These are phyloP conservation scores for Apiospora saccharicola DNA, from an alignment of 2,329 filamentous ascomycete genomes.

Conservation along the genomic window DNA sequence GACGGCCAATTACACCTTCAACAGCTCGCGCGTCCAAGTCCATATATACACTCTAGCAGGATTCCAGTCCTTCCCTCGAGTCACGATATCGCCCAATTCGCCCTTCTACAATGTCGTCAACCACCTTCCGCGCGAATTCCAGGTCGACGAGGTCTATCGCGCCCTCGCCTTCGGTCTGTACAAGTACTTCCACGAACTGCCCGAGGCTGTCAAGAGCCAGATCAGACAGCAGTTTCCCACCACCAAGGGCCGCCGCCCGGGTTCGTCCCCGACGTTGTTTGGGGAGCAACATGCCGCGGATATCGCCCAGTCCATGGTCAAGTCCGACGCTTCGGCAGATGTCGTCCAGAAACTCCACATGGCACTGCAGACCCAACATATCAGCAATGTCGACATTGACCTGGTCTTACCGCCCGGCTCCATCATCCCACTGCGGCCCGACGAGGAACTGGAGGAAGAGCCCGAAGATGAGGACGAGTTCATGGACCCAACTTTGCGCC, in stretches of 20 bases:
- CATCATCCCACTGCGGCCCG: slow-evolving; percentile 69
- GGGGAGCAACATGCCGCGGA: slow-evolving; percentile 93
- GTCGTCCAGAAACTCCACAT: slow-evolving; percentile 76
- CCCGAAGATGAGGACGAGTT: slow-evolving; percentile 71
- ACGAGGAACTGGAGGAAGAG: slow-evolving; percentile 63
- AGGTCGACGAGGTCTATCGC: slow-evolving; percentile 92
- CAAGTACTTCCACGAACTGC: slow-evolving; percentile 93
- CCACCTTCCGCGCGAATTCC: slow-evolving; percentile 89
- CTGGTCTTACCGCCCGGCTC: slow-evolving; percentile 82
- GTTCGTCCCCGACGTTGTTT: slow-evolving; percentile 76
- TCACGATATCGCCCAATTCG: slow-evolving; percentile 93
- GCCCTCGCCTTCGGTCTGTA: slow-evolving; percentile 90
- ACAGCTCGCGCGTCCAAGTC: slow-evolving; percentile 92
- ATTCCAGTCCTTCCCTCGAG: slow-evolving; percentile 86
- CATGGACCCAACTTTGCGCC: slow-evolving; percentile 67
- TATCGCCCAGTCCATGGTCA: slow-evolving; percentile 83
- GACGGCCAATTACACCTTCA: slow-evolving; percentile 84
- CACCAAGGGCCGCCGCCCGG: slow-evolving; percentile 63
- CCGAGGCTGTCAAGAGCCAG: slow-evolving; percentile 75
- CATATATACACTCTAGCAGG: slow-evolving; percentile 92
- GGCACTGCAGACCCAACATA: slow-evolving; percentile 80
- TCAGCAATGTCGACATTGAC: slow-evolving; percentile 88
- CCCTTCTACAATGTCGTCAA: slow-evolving; percentile 90
- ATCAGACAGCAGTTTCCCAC: slow-evolving; percentile 67
- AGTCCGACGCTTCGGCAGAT: slow-evolving; percentile 77